A percentile compares a stretch with the other conserved stretches of the same genome.
Conservation (phyloP, 768 basidiomycete genomes). For the Trametes cinnabarina region DNA sequence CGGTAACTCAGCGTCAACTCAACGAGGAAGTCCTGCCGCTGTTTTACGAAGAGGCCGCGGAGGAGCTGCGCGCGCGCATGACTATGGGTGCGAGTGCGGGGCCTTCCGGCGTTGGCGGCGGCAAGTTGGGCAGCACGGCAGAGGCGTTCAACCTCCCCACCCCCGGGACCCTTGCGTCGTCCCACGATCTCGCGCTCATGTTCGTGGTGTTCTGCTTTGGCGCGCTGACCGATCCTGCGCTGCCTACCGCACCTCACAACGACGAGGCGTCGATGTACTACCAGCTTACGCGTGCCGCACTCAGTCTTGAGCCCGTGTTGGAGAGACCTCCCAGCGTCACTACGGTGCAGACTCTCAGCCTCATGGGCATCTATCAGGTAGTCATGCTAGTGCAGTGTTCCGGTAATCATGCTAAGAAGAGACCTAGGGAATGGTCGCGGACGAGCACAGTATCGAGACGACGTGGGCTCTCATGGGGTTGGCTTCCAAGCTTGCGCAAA, state of each 20-base stretch:
- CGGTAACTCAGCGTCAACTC: constrained; percentile 62
- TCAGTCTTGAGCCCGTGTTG: constrained; percentile 65
- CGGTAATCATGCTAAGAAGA: not conserved
- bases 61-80: constrained; percentile 35
- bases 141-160: constrained; percentile 29
- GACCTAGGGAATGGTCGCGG: constrained; percentile 57
- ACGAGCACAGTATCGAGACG: constrained; percentile 56
- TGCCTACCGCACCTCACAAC: constrained; percentile 41
- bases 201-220: constrained; percentile 34
- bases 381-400: not conserved
- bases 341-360: constrained; percentile 4
- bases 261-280: constrained; percentile 43
- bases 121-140: constrained; percentile 50
- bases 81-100: not conserved
- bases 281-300: constrained; percentile 58
- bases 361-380: constrained; percentile 15
- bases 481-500: constrained; percentile 57
- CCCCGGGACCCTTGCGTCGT: constrained; percentile 9
- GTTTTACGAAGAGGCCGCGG: constrained; percentile 59
- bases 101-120: constrained; percentile 14
- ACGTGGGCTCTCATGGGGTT: constrained; percentile 51
- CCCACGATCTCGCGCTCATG: constrained; percentile 34
- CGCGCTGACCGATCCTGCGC: constrained; percentile 28
- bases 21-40: constrained; percentile 62
- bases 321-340: constrained; percentile 67